Percentiles rank a stretch among this genome's conserved stretches.
Evolutionary conservation across 805 yeast genomes (phyloP).

Genomic region (Starmera caribaea): DNA sequence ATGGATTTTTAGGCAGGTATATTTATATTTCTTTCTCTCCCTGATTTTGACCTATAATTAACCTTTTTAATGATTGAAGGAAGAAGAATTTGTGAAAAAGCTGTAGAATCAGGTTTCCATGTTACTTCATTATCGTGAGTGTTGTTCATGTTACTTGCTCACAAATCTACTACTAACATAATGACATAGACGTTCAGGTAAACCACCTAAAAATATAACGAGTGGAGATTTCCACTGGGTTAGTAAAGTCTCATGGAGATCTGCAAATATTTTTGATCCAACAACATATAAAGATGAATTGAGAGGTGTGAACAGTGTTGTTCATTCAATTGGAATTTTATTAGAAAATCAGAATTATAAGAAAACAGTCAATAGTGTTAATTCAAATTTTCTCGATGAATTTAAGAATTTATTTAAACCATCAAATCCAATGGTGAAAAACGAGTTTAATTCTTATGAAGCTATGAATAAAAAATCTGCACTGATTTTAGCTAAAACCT

Average conservation of each 20-base stretch:
- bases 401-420: constrained; percentile 36
- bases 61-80: constrained; percentile 25
- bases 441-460: constrained; percentile 40
- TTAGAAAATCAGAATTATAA: constrained; percentile 67
- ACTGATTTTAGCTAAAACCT: constrained; percentile 47
- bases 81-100: constrained; percentile 58
- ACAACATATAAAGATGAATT: constrained; percentile 41
- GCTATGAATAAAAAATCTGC: constrained; percentile 66
- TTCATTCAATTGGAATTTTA: constrained; percentile 74
- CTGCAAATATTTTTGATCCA: constrained; percentile 63
- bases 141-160: not conserved
- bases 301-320: constrained; percentile 50
- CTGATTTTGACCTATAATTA: not conserved
- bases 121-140: constrained; percentile 56
- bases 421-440: constrained; percentile 45
- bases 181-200: constrained; percentile 38
- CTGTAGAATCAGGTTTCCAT: constrained; percentile 47
- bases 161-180: not conserved
- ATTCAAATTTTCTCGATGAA: constrained; percentile 19
- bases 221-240: constrained; percentile 36
- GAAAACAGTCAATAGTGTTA: constrained; percentile 24
- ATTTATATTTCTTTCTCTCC: constrained; percentile 4
- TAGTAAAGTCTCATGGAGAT: constrained; percentile 50
- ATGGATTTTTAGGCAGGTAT: constrained; percentile 69
- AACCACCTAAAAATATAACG: constrained; percentile 27